These are phyloP conservation scores for Fusarium compactum DNA, from an alignment of 2,329 filamentous ascomycete genomes.

Conservation along the genomic window DNA sequence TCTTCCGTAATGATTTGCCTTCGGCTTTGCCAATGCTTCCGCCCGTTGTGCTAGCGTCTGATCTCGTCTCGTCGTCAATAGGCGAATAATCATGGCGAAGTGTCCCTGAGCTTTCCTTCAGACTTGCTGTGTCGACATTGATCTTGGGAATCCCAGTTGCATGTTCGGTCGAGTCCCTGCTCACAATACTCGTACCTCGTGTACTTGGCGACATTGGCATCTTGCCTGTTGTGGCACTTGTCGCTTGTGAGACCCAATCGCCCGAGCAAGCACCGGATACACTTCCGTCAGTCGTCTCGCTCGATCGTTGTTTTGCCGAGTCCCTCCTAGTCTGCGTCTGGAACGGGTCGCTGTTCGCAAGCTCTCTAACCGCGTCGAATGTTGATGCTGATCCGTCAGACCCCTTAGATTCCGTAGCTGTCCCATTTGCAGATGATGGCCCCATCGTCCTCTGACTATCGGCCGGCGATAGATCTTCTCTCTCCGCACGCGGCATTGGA, in stretches of 20 bases:
- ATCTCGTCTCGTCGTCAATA: slow-evolving; percentile 51
- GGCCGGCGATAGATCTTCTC: slow-evolving; percentile 46
- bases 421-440: slow-evolving; percentile 41
- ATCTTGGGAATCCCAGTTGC: slow-evolving; percentile 58
- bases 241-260: slow-evolving; percentile 73
- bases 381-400: slow-evolving; percentile 58
- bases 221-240: slow-evolving; percentile 72
- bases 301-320: slow-evolving; percentile 66
- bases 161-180: slow-evolving; percentile 68
- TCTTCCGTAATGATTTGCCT: slow-evolving; percentile 68
- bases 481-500: slow-evolving; percentile 43
- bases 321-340: slow-evolving; percentile 51
- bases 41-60: slow-evolving; percentile 49
- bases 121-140: slow-evolving; percentile 55
- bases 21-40: slow-evolving; percentile 62
- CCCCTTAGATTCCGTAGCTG: slow-evolving; percentile 54
- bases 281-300: slow-evolving; percentile 72
- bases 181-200: slow-evolving; percentile 73
- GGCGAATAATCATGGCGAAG: slow-evolving; percentile 41
- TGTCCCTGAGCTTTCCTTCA: slow-evolving; percentile 49
- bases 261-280: slow-evolving; percentile 65
- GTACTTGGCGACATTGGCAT: slow-evolving; percentile 75
- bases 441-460: slow-evolving; percentile 48
- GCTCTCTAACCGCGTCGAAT: slow-evolving; percentile 62
- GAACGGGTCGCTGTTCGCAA: slow-evolving; percentile 64